Conservation (phyloP, 257 asterid species). For the Jasminum sambac region DNA sequence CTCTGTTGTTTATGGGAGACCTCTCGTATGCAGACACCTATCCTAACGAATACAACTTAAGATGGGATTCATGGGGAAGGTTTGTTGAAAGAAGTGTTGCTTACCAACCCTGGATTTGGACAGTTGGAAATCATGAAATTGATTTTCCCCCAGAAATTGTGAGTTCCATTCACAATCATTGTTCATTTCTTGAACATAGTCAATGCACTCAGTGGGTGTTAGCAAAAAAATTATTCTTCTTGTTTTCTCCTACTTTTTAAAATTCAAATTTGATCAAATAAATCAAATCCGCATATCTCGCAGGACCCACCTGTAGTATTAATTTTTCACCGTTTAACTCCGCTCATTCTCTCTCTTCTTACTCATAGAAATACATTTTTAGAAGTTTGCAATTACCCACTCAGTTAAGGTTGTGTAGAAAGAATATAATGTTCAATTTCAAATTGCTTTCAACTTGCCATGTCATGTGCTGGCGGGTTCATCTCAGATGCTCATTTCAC, state of each 20-base stretch:
- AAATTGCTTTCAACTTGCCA: neutral
- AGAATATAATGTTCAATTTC: neutral
- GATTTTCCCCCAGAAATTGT: constrained; percentile 83
- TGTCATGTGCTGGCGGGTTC: neutral
- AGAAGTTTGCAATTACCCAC: no score
- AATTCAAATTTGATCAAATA: no score
- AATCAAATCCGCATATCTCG: no score
- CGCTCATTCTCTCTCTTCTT: no score
- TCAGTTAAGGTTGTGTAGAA: neutral
- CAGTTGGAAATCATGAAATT: constrained; percentile 80
- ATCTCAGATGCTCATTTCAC: neutral
- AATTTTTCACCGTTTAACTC: no score
- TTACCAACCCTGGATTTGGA: constrained; percentile 97
- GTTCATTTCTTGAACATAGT: neutral
- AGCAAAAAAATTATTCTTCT: no score
- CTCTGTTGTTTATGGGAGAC: constrained; percentile 78
- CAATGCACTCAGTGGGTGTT: no score
- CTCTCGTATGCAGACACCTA: constrained; percentile 80
- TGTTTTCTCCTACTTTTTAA: no score
- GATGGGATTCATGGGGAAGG: constrained; percentile 96
- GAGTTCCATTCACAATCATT: constrained; percentile 20
- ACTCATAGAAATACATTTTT: no score
- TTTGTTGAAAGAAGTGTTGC: constrained; percentile 81
- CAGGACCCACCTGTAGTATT: no score
- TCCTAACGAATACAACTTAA: constrained; percentile 66